Base-by-base conservation (phyloP, 2,329 filamentous ascomycete genomes). In the Hyphodiscus sp. region DNA sequence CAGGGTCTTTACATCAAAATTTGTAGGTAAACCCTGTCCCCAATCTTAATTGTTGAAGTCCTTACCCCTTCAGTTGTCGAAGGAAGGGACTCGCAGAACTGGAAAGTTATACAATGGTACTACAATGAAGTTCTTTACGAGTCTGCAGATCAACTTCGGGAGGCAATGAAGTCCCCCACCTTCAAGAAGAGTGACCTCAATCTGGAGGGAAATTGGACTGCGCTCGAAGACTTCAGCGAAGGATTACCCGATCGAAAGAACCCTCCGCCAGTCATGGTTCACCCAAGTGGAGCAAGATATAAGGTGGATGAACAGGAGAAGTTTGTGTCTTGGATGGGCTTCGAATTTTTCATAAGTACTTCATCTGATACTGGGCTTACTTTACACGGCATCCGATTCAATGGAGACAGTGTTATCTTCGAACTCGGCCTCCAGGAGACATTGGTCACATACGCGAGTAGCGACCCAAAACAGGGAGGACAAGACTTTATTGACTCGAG, bases 121-220 rank as follows among this genome's bases (percentile, higher is more conserved):
- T 82, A 80, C 61, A 75, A 79, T 53, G 73, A 74, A 45, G 63
- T 76, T n/a, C 76, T 76, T 56, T 83, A 81, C 59, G 63, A 70
- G 30, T 74, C 74, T 4, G 76, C 74, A 1, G 69, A 78, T 18
- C 71, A 70, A 3, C 76, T 81, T 63, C 67, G 74, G 33, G 59
- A 52, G 0, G 76, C 76, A 5, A 50, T 54, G 16, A 46, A 49
- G 3, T 47, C 47, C 1, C 55, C 59, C 20, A 52, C 45, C 2
- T 62, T 63, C 33, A 38, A 58, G 26, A 58, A 58, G 19, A 20
- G 45, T 7, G 20, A 44, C 2, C 23, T 52, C 4, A 60, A 59
- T 43, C 15, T 57, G 8, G 56, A 61, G 30, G 58, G 58, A 15
- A 41, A 50, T 3, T 63, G 61, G 60, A 54, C 50, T 29, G 42